Evolutionary conservation across 768 basidiomycete species (phyloP).

Genomic region (Cantharellus cinnabarinus): DNA sequence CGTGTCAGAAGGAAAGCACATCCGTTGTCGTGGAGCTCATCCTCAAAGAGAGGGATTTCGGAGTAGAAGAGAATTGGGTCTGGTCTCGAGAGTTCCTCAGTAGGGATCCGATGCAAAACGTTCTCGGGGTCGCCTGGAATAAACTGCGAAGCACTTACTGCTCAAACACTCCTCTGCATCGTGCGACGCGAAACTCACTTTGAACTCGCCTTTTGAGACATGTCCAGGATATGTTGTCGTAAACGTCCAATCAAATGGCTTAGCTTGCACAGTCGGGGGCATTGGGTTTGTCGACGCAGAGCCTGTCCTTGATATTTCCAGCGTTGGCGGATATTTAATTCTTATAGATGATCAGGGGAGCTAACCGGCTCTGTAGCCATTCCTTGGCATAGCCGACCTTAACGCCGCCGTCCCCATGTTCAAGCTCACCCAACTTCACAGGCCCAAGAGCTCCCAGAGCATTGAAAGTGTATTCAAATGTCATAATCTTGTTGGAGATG

Average conservation of each 20-base stretch:
- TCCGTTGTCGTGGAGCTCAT: slow-evolving; percentile 95
- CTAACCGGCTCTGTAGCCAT: slow-evolving; percentile 75
- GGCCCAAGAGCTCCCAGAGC: slow-evolving; percentile 42
- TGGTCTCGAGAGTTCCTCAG: slow-evolving; percentile 64
- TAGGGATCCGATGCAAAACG: slow-evolving; percentile 46
- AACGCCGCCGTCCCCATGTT: slow-evolving; percentile 71
- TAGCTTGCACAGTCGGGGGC: slow-evolving; percentile 52
- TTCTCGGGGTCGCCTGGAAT: slow-evolving; percentile 35
- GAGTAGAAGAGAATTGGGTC: slow-evolving; percentile 98
- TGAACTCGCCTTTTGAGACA: slow-evolving; percentile 1
- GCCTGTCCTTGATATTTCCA: slow-evolving; percentile 30
- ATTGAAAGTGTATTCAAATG: slow-evolving; percentile 46
- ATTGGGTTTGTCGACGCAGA: slow-evolving; percentile 42
- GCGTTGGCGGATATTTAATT: not conserved
- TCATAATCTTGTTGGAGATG: slow-evolving; percentile 41
- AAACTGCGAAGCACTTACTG: slow-evolving; percentile 5
- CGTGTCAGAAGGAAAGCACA: slow-evolving; percentile 65
- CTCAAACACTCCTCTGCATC: not conserved
- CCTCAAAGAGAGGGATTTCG: slow-evolving; percentile 84
- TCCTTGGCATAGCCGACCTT: slow-evolving; percentile 88
- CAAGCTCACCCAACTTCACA: slow-evolving; percentile 61
- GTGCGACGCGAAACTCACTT: not conserved
- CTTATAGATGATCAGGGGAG: slow-evolving; percentile 6
- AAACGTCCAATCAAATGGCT: slow-evolving; percentile 97
- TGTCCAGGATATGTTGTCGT: slow-evolving; percentile 74